Percentiles rank a stretch among this genome's conserved stretches.
phyloP scores from a whole-genome alignment of 306 rosid species.

The Trifolium pratense region DNA sequence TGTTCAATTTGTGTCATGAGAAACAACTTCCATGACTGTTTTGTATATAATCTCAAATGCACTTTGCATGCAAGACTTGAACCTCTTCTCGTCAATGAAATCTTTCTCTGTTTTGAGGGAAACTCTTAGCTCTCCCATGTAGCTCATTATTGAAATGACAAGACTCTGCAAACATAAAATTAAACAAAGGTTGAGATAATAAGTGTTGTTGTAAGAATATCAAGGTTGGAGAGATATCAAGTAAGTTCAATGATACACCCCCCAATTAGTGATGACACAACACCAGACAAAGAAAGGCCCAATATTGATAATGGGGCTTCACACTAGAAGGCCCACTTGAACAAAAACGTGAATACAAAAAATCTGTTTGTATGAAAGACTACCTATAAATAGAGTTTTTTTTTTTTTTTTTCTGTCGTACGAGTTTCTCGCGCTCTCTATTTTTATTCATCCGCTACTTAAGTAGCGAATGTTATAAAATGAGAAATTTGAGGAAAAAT shows the following conservation, averaged over 20 bases:
- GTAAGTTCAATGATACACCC: neutral
- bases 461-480: too few species aligned
- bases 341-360: too few species aligned
- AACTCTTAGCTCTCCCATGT: constrained; percentile 56
- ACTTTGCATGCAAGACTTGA: constrained; percentile 51
- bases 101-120: constrained; percentile 48
- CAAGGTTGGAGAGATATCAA: neutral
- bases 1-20: neutral
- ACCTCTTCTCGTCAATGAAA: constrained; percentile 49
- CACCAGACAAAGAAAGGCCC: too few species aligned
- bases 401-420: too few species aligned
- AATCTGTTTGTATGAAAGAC: too few species aligned
- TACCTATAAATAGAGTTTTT: too few species aligned
- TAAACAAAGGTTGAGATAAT: neutral
- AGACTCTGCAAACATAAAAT: constrained; percentile 54
- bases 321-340: too few species aligned
- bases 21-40: constrained; percentile 40
- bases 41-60: constrained; percentile 50
- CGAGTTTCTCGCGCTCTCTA: too few species aligned
- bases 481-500: too few species aligned
- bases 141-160: constrained; percentile 54
- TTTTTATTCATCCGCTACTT: too few species aligned
- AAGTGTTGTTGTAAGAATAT: neutral
- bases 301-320: too few species aligned
- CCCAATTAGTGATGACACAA: too few species aligned